Percentiles rank a stretch among this genome's conserved stretches.
Evolutionary conservation across 78 protist genomes (phyloP).

Genomic region (Dictyostelium citrinum): DNA sequence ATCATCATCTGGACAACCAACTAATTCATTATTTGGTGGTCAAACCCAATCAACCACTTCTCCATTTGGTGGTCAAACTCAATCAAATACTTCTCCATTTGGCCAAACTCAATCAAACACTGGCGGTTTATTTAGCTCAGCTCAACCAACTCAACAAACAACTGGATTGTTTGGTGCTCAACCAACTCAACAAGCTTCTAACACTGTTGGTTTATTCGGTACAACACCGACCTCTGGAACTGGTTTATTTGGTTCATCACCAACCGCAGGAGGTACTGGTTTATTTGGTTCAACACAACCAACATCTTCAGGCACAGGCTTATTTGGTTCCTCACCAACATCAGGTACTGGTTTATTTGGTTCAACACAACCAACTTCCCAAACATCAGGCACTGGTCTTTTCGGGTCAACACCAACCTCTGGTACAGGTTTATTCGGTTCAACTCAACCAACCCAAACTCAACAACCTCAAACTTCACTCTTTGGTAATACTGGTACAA

Average conservation of each 20-base stretch:
- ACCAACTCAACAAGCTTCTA: background rate
- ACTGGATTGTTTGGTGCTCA: background rate
- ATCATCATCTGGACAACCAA: background rate
- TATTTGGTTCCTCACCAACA: background rate
- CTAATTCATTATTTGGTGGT: background rate
- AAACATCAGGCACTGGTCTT: background rate
- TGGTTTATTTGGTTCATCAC: background rate
- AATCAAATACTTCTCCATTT: background rate
- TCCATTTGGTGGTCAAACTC: background rate
- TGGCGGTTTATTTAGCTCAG: background rate
- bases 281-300: background rate
- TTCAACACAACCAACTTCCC: background rate
- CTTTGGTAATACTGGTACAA: background rate
- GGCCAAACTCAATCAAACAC: background rate
- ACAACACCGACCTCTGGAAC: background rate
- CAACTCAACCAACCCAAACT: background rate
- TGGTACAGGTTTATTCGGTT: conserved; percentile 1
- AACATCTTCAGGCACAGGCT: background rate
- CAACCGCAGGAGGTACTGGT: background rate
- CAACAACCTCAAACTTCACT: background rate
- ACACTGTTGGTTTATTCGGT: background rate
- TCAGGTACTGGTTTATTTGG: background rate
- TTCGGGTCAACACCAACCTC: background rate
- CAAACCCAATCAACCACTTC: background rate
- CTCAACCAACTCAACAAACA: background rate